phyloP scores from a whole-genome alignment of 2,329 filamentous ascomycete genomes.

The Aphanoascus verrucosus region DNA sequence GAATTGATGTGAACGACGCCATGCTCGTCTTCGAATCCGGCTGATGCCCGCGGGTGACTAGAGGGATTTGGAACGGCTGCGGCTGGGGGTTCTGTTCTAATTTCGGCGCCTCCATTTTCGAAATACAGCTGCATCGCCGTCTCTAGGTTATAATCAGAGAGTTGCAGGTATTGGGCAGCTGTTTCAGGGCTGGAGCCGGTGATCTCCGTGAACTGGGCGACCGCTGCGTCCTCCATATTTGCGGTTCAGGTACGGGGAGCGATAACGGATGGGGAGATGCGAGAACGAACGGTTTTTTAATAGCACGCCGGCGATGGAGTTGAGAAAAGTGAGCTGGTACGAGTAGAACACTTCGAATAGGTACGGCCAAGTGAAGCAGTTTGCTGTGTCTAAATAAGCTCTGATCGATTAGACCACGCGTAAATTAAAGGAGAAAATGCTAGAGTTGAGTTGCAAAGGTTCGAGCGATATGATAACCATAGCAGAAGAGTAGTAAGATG shows the following conservation, averaged over 20 bases:
- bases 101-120: slow-evolving; percentile 61
- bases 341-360: not conserved
- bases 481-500: not conserved
- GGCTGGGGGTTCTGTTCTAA: slow-evolving; percentile 29
- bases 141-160: slow-evolving; percentile 74
- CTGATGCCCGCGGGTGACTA: slow-evolving; percentile 16
- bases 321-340: not conserved
- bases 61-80: slow-evolving; percentile 26
- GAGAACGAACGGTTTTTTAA: not conserved
- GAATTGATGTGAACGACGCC: slow-evolving; percentile 67
- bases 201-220: slow-evolving; percentile 69
- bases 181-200: slow-evolving; percentile 64
- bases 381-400: not conserved
- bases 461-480: not conserved
- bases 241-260: not conserved
- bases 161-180: slow-evolving; percentile 69
- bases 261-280: not conserved
- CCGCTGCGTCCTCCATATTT: slow-evolving; percentile 56
- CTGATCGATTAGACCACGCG: not conserved
- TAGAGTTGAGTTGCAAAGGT: not conserved
- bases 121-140: slow-evolving; percentile 85
- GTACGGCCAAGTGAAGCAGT: not conserved
- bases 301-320: not conserved
- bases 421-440: not conserved
- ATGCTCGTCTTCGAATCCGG: slow-evolving; percentile 43